Base-by-base conservation (phyloP, 768 basidiomycete species). In the Suillus bovinus region DNA sequence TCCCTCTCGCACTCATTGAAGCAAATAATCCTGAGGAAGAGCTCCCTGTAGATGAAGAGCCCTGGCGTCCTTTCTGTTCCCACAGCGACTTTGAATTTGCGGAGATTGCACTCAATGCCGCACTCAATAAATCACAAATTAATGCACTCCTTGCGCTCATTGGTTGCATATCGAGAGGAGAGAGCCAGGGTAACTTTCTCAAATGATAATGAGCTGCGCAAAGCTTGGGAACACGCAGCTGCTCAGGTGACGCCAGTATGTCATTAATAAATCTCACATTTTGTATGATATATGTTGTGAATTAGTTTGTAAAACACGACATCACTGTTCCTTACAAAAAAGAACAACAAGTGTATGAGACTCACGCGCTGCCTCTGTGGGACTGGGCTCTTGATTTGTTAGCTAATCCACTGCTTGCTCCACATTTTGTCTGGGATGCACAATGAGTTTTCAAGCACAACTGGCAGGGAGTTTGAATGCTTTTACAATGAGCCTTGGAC, bases 171-270 rank as follows among this genome's bases (percentile, higher is more conserved):
- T 27, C 41, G 2, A 39, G 59, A 24, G 74, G 74, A n/a, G 31
- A 47, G 22, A 57, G 1, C 73, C 71, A n/a, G 17, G 72, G 39
- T 64, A 2, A 61, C 57, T 0, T 13, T 64, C 4, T 36, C 14
- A 39, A 65, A 58, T 53, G 54, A 63, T 31, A 34, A 13, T 1
- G 39, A 63, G 14, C 54, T 63, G 50, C 20, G 17, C 14, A 14
- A 59, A 5, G 33, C 53, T 16, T 65, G 62, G 27, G 44, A 65
- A 42, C 22, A n/a, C 5, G 53, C 31, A 0, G 36, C 58, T 1
- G 31, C 10, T 2, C 41, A 42, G 17, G 52, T 63, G 16, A 63
- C 54, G 0, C 64, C 47, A 2, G 64, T 65, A 36, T 36, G 36
- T 36, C 36, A 36, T 36, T 14, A 36, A 36, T 36, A 14, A 14